These are phyloP conservation scores for Aspergillus sclerotiicarbonarius DNA, from an alignment of 495 filamentous ascomycete genomes.

Conservation along the genomic window DNA sequence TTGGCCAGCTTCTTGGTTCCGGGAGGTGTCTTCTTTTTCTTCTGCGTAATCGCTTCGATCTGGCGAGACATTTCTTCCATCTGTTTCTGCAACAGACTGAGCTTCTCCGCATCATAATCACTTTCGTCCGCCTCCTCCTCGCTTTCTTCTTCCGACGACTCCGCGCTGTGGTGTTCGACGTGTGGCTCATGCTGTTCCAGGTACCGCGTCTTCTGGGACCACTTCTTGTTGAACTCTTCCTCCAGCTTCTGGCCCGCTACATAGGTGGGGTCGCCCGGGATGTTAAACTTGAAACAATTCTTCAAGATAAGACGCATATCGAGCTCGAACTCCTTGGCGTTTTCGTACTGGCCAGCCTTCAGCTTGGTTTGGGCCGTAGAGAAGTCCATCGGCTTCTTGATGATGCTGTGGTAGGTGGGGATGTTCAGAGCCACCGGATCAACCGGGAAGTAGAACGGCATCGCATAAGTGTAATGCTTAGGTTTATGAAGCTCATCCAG, in stretches of 20 bases:
- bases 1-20: constrained; percentile 54
- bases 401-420: constrained; percentile 84
- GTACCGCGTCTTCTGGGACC: constrained; percentile 71
- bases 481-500: constrained; percentile 74
- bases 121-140: constrained; percentile 69
- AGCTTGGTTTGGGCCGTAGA: constrained; percentile 73
- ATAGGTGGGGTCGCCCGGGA: constrained; percentile 69
- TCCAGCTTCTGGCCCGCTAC: constrained; percentile 67
- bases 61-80: constrained; percentile 59
- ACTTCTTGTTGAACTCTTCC: constrained; percentile 68
- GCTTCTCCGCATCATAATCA: constrained; percentile 64
- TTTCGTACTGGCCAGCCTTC: constrained; percentile 76
- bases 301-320: constrained; percentile 81
- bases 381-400: constrained; percentile 97
- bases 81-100: constrained; percentile 64
- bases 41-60: constrained; percentile 50
- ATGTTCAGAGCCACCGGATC: constrained; percentile 95
- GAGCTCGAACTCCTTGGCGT: constrained; percentile 76
- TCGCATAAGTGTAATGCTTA: constrained; percentile 62
- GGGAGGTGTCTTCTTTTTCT: constrained; percentile 66
- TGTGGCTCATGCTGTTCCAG: constrained; percentile 70
- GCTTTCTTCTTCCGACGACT: constrained; percentile 59
- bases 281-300: constrained; percentile 93
- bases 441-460: constrained; percentile 76
- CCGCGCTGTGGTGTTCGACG: constrained; percentile 48